A percentile compares a stretch with the other conserved stretches of the same genome.
These are phyloP conservation scores for Hypoxylon sp. DNA, from an alignment of 2,329 filamentous ascomycete genomes.

Conservation along the genomic window DNA sequence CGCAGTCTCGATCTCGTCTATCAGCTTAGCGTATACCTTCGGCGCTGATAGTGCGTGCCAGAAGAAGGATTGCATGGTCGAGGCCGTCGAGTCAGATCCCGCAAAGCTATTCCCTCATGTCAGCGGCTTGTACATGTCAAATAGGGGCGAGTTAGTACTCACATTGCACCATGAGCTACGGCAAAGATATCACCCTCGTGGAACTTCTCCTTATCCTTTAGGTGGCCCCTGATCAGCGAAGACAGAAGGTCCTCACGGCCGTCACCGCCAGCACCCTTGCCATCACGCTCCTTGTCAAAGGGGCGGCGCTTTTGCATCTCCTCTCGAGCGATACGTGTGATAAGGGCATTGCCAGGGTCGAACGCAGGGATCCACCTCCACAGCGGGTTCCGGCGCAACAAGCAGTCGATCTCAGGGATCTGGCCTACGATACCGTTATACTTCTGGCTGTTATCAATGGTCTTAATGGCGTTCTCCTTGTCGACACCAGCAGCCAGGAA, in stretches of 20 bases:
- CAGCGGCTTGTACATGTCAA: background rate
- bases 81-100: slow-evolving; percentile 73
- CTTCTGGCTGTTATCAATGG: slow-evolving; percentile 66
- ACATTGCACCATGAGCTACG: slow-evolving; percentile 71
- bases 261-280: slow-evolving; percentile 58
- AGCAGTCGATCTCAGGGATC: slow-evolving; percentile 64
- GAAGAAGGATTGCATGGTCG: slow-evolving; percentile 71
- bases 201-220: slow-evolving; percentile 65
- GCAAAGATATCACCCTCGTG: slow-evolving; percentile 69
- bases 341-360: slow-evolving; percentile 62
- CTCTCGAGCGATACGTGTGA: slow-evolving; percentile 67
- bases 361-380: slow-evolving; percentile 59
- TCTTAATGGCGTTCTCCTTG: slow-evolving; percentile 66
- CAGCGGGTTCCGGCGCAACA: slow-evolving; percentile 66
- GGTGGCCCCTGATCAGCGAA: slow-evolving; percentile 66
- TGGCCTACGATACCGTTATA: slow-evolving; percentile 69
- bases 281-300: slow-evolving; percentile 63
- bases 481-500: slow-evolving; percentile 66
- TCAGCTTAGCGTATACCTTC: slow-evolving; percentile 59
- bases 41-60: slow-evolving; percentile 64
- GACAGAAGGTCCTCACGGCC: slow-evolving; percentile 66
- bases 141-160: slow-evolving; percentile 48
- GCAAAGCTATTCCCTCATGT: slow-evolving; percentile 62
- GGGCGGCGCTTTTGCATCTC: slow-evolving; percentile 64
- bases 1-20: slow-evolving; percentile 62